A percentile compares a stretch with the other conserved stretches of the same genome.
phyloP scores from a whole-genome alignment of 208 protist genomes.

The Acanthamoeba royreba region DNA sequence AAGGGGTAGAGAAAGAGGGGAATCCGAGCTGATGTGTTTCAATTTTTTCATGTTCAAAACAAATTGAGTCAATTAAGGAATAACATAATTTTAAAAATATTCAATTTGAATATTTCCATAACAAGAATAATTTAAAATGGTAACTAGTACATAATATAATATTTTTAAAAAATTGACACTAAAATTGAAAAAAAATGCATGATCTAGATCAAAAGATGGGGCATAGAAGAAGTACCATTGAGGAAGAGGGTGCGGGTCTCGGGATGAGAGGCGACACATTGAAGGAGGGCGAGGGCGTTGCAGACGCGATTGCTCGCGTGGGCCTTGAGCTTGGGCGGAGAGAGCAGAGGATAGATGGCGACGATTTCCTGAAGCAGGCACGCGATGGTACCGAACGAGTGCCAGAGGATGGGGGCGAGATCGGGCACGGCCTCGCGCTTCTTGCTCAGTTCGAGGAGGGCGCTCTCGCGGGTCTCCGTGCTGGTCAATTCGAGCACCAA shows the following conservation, averaged over 20 bases:
- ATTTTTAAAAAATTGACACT: too few species aligned
- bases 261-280: conserved; percentile 96
- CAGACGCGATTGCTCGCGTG: conserved; percentile 91
- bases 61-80: not conserved
- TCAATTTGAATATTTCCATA: not conserved
- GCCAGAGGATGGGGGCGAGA: conserved; percentile 96
- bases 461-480: conserved; percentile 14
- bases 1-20: conserved; percentile 99
- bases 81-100: not conserved
- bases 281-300: conserved; percentile 98
- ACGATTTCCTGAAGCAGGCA: conserved; percentile 98
- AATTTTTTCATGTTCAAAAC: too few species aligned
- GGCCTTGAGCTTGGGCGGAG: conserved; percentile 75
- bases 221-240: conserved; percentile 75
- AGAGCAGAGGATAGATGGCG: conserved; percentile 95
- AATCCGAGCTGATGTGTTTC: conserved; percentile 97
- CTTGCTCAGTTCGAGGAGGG: conserved; percentile 50
- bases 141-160: too few species aligned
- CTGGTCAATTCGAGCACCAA: conserved; percentile 38
- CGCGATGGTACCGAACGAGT: conserved; percentile 96
- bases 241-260: conserved; percentile 96
- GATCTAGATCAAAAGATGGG: not conserved
- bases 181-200: not conserved
- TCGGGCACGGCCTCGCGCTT: conserved; percentile 45
- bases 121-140: too few species aligned